Base-by-base conservation (phyloP, 2,329 filamentous ascomycete species). In the Sarocladium oryzae region DNA sequence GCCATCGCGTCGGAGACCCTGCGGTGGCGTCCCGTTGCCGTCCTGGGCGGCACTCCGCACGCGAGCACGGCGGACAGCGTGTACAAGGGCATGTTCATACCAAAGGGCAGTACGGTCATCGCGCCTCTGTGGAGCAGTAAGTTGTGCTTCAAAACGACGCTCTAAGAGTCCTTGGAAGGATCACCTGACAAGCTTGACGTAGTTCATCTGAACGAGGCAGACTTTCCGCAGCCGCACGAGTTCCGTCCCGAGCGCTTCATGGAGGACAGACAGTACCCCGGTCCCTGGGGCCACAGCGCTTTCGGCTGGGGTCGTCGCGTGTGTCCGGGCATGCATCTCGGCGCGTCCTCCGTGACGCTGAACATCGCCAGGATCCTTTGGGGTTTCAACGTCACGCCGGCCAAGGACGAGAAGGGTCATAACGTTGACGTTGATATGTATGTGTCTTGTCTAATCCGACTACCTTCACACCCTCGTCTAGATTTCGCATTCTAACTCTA, bases 321-420 rank as follows among this genome's bases (percentile, higher is more conserved):
- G 8, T 73, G 70, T 11, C 68, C 70, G 0, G 70, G 70, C 0
- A 64, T 77, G 55, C 76, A 82, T 49, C 68, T 82, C 1, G 76
- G 75, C 0, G 71, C 76, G 37, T 70, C 75, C 0, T 78, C 71
- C 0, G 65, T 81, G 0, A 66, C 69, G 9, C 61, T 76, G 2
- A 71, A 67, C 38, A 70, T 78, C 18, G 67, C 75, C 0, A 69
- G 73, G 2, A 62, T 77, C 0, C 58, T 84, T 0, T 84, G 79
- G 79, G 78, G 69, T 0, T 81, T 81, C 50, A 58, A 74, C 0
- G 60, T 75, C 5, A 54, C 53, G 0, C 62, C 63, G 0, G 65
- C 57, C 1, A 63, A 61, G 49, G 56, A 67, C 5, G 56, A 58
- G 10, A 60, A 61, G 10, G 66, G 63, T 0, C 53, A 56, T 9